phyloP scores from a whole-genome alignment of 1,284 basidiomycete species.

The Macrocybe sp. region DNA sequence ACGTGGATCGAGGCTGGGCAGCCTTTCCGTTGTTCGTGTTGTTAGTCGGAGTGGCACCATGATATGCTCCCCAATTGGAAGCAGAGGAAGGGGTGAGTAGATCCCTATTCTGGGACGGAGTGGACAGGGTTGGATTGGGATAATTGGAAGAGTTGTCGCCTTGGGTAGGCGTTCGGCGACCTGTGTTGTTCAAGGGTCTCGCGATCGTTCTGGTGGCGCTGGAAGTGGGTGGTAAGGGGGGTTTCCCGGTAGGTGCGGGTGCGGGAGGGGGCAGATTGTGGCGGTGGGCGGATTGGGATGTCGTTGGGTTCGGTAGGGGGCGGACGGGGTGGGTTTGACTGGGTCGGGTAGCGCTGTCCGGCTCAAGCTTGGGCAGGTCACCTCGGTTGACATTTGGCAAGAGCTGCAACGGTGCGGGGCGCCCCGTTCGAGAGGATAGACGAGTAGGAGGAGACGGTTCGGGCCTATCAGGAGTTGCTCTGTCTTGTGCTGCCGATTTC shows the following conservation, averaged over 20 bases:
- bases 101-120: conserved; percentile 36
- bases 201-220: conserved; percentile 14
- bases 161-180: conserved; percentile 56
- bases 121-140: conserved; percentile 48
- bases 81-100: conserved; percentile 44
- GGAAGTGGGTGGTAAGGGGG: conserved; percentile 47
- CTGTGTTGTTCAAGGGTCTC: conserved; percentile 23
- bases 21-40: conserved; percentile 31
- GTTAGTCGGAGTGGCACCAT: conserved; percentile 51
- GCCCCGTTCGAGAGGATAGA: conserved; percentile 39
- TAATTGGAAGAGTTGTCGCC: conserved; percentile 42
- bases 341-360: conserved; percentile 44
- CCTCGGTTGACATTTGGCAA: conserved; percentile 39
- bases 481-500: conserved; percentile 7
- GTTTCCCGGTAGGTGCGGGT: conserved; percentile 58
- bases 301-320: conserved; percentile 30
- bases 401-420: conserved; percentile 68
- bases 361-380: conserved; percentile 65
- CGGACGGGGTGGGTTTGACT: conserved; percentile 31
- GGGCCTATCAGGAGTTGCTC: conserved; percentile 7
- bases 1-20: conserved; percentile 43
- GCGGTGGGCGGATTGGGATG: conserved; percentile 22
- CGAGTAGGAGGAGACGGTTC: conserved; percentile 26
- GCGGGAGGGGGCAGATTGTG: conserved; percentile 57
- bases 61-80: conserved; percentile 46